phyloP scores from a whole-genome alignment of 495 filamentous ascomycete species.

The Penicillium egyptiacum region DNA sequence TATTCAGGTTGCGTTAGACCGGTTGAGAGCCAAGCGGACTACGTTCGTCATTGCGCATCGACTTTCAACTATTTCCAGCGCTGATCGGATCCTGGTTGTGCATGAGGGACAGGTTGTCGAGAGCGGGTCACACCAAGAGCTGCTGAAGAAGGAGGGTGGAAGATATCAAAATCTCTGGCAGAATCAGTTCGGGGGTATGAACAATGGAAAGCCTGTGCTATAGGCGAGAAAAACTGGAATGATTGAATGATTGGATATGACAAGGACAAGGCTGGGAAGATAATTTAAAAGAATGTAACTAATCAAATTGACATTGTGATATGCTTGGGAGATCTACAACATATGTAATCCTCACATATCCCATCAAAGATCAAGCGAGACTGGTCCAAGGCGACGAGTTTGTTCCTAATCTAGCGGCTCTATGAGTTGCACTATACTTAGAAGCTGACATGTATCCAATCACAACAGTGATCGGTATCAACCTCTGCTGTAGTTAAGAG shows the following conservation, averaged over 20 bases:
- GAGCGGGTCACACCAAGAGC: constrained; percentile 61
- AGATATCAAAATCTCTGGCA: constrained; percentile 13
- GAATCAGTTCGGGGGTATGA: constrained; percentile 11
- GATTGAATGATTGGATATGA: neutral
- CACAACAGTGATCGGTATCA: neutral
- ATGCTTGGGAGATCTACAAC: neutral
- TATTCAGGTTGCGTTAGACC: constrained; percentile 48
- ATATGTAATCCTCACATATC: too few species aligned
- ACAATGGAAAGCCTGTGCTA: neutral
- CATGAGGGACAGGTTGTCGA: constrained; percentile 71
- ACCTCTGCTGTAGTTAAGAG: neutral
- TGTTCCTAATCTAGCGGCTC: too few species aligned
- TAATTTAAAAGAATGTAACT: neutral
- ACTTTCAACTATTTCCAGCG: constrained; percentile 77
- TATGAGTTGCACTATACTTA: neutral
- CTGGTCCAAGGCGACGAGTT: too few species aligned
- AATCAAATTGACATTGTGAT: neutral
- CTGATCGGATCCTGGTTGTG: constrained; percentile 89
- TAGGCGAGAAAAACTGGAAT: neutral
- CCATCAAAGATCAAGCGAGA: too few species aligned
- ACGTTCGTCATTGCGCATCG: constrained; percentile 57
- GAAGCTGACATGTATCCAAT: neutral
- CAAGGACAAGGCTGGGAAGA: neutral
- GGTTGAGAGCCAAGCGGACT: constrained; percentile 29
- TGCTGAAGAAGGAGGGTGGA: constrained; percentile 11